Conservation (phyloP, 139 green algal genomes). For the Micromonas commoda region DNA sequence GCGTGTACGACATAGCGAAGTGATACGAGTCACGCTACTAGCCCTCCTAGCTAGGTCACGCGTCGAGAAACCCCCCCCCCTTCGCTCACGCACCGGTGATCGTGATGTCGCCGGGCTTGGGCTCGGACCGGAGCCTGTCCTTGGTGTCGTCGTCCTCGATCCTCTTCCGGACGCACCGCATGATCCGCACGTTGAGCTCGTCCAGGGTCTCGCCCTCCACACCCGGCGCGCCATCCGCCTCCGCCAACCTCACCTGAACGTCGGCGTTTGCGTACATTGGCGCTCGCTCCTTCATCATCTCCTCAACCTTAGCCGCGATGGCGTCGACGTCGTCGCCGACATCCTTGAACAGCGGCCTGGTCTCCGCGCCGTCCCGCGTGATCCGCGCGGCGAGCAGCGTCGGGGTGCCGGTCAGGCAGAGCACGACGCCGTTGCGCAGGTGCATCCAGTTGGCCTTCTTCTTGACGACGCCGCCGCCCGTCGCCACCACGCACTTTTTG, state of each 20-base stretch:
- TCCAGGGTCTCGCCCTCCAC: constrained; percentile 4
- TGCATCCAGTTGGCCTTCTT: constrained; percentile 39
- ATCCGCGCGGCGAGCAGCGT: constrained; percentile 8
- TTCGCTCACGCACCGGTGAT: background rate
- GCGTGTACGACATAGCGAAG: too few species aligned
- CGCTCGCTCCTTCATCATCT: constrained; percentile 1
- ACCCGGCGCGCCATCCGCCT: background rate
- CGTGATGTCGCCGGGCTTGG: background rate
- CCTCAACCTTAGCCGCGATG: background rate
- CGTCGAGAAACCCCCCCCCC: too few species aligned
- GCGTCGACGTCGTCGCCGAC: background rate
- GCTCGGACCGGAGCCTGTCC: background rate
- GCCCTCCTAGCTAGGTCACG: too few species aligned
- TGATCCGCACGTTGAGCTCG: background rate
- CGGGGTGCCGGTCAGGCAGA: background rate
- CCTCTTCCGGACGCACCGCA: background rate
- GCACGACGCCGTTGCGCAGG: constrained; percentile 20
- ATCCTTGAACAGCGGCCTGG: constrained; percentile 19
- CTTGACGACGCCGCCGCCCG: constrained; percentile 37
- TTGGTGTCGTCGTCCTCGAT: constrained; percentile 3
- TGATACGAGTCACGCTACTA: too few species aligned
- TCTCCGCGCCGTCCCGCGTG: constrained; percentile 5
- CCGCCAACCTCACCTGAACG: background rate
- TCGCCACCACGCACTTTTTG: constrained; percentile 36
- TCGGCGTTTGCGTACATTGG: constrained; percentile 21